Evolutionary conservation across 208 protist species (phyloP).

Genomic region (Vickermania spadyakhi): DNA sequence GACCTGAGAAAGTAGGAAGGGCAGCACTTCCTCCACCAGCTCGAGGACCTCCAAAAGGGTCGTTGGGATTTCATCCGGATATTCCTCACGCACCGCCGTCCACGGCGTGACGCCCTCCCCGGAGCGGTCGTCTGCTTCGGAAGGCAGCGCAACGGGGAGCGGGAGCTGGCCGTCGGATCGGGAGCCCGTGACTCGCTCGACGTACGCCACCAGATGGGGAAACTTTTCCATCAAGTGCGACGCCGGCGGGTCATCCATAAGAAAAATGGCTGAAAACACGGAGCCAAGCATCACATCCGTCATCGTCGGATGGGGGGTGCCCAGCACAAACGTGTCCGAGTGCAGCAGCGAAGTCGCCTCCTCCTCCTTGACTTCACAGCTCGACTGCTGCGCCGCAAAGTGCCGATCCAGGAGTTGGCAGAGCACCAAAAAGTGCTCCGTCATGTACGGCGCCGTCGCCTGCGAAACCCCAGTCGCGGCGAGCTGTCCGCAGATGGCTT

Average conservation of each 20-base stretch:
- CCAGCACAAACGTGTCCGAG: constrained; percentile 34
- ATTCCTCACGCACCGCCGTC: constrained; percentile 7
- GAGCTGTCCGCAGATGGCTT: constrained; percentile 42
- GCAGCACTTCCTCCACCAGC: constrained; percentile 74
- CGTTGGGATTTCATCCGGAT: constrained; percentile 69
- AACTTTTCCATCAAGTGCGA: constrained; percentile 43
- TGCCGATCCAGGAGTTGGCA: constrained; percentile 64
- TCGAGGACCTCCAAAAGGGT: constrained; percentile 48
- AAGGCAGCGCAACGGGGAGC: constrained; percentile 1
- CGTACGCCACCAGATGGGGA: constrained; percentile 57
- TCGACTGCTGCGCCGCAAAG: constrained; percentile 27
- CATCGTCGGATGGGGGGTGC: constrained; percentile 76
- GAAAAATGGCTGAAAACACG: constrained; percentile 66
- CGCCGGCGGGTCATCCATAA: constrained; percentile 71
- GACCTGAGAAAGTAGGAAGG: constrained; percentile 80
- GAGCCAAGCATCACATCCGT: constrained; percentile 73
- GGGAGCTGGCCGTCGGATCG: not conserved
- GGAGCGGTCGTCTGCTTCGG: not conserved
- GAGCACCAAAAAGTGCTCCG: constrained; percentile 71
- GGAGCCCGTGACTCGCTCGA: constrained; percentile 66
- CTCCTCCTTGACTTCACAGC: not conserved
- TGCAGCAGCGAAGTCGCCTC: not conserved
- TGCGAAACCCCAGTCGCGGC: constrained; percentile 46
- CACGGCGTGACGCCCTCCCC: not conserved
- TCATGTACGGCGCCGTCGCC: constrained; percentile 58